Percentiles rank a stretch among this genome's conserved stretches.
Conservation (phyloP, 225 moss, liverwort and hornwort species). For the Pleurozium schreberi region DNA sequence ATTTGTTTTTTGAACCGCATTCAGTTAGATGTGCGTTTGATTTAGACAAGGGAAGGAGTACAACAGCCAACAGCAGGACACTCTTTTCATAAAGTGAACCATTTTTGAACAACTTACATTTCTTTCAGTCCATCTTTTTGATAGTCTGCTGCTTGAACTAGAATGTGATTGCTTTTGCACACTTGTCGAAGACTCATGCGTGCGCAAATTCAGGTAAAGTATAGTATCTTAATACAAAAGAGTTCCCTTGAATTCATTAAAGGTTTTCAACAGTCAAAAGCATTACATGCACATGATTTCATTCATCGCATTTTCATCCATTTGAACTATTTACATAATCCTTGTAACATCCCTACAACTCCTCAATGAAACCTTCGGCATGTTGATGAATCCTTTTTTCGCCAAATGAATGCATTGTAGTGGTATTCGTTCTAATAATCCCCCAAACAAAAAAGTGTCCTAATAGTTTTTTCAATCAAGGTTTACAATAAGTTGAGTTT, state of each 20-base stretch:
- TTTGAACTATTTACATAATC: not conserved
- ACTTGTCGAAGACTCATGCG: not conserved
- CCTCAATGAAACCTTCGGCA: not conserved
- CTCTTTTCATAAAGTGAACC: not conserved
- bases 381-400: not conserved
- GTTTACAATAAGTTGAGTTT: not conserved
- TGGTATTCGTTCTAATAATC: rapidly evolving
- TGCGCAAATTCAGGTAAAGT: no score
- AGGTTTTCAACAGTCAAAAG: rapidly evolving
- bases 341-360: not conserved
- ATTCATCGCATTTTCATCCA: no score
- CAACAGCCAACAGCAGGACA: not conserved
- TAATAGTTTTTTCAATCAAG: not conserved
- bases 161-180: not conserved
- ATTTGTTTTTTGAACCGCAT: not conserved
- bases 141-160: not conserved
- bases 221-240: not conserved
- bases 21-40: no score
- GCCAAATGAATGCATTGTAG: no score
- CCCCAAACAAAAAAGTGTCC: not conserved
- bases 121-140: not conserved
- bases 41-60: not conserved
- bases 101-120: not conserved
- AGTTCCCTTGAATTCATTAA: not conserved
- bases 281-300: not conserved